These are phyloP conservation scores for Phaeosphaeria sp. DNA, from an alignment of 2,329 filamentous ascomycete species.

Conservation along the genomic window DNA sequence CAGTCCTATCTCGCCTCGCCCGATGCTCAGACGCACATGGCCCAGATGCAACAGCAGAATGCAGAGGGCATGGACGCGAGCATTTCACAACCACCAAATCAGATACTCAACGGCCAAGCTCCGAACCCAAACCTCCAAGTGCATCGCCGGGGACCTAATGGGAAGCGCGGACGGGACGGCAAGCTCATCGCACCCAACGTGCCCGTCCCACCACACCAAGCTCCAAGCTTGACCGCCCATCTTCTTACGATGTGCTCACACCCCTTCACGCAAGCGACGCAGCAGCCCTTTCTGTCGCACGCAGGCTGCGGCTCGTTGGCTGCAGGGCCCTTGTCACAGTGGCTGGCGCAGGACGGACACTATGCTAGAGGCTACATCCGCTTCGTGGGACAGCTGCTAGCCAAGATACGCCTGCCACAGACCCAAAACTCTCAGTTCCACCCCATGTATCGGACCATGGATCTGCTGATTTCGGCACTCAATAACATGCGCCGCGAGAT, in stretches of 20 bases:
- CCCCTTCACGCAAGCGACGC: slow-evolving; percentile 64
- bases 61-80: slow-evolving; percentile 20
- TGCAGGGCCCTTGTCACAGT: slow-evolving; percentile 63
- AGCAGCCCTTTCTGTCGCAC: slow-evolving; percentile 69
- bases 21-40: slow-evolving; percentile 50
- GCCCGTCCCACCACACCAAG: slow-evolving; percentile 26
- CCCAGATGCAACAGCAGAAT: slow-evolving; percentile 23
- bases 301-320: slow-evolving; percentile 69
- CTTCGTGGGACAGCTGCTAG: slow-evolving; percentile 69
- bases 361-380: slow-evolving; percentile 74
- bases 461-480: slow-evolving; percentile 69
- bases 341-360: slow-evolving; percentile 75
- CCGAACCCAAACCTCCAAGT: slow-evolving; percentile 58
- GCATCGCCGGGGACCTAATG: slow-evolving; percentile 52
- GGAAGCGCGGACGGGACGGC: slow-evolving; percentile 47
- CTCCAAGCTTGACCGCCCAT: slow-evolving; percentile 62
- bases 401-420: slow-evolving; percentile 64
- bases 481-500: slow-evolving; percentile 72
- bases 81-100: slow-evolving; percentile 29
- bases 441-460: slow-evolving; percentile 63
- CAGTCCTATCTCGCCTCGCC: slow-evolving; percentile 52
- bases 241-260: slow-evolving; percentile 59
- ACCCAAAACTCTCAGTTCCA: slow-evolving; percentile 52
- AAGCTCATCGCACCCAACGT: slow-evolving; percentile 43
- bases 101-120: slow-evolving; percentile 54